Percentiles rank a stretch among this genome's conserved stretches.
These are phyloP conservation scores for Trametes hirsuta DNA, from an alignment of 1,284 basidiomycete genomes.

Conservation along the genomic window DNA sequence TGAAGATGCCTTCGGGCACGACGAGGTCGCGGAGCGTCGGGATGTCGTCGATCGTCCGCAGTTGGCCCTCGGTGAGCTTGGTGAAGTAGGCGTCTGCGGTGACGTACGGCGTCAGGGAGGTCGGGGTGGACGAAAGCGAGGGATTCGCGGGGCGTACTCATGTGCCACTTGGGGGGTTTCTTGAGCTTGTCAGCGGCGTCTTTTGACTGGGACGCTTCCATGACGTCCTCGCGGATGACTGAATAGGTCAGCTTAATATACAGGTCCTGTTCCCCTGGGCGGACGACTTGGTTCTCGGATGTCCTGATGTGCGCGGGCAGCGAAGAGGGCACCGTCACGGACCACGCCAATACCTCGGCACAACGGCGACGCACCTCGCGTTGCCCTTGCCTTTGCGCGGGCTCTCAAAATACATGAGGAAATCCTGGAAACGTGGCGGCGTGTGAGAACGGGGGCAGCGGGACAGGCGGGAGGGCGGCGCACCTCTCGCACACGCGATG, in stretches of 20 bases:
- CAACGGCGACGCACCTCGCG: slow-evolving; percentile 25
- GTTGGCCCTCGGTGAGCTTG: slow-evolving; percentile 47
- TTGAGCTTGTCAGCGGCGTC: slow-evolving; percentile 29
- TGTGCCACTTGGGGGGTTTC: slow-evolving; percentile 72
- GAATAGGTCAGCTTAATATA: slow-evolving; percentile 82
- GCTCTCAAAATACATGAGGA: slow-evolving; percentile 48
- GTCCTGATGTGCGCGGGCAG: slow-evolving; percentile 22
- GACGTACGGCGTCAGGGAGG: slow-evolving; percentile 15
- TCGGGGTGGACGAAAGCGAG: slow-evolving; percentile 1
- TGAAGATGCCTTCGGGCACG: slow-evolving; percentile 51
- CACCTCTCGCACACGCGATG: slow-evolving; percentile 42
- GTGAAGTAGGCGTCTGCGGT: slow-evolving; percentile 75
- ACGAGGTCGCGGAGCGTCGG: slow-evolving; percentile 35
- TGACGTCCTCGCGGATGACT: slow-evolving; percentile 46
- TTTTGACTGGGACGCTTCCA: slow-evolving; percentile 20
- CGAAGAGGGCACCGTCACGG: slow-evolving; percentile 9
- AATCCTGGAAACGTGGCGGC: slow-evolving; percentile 35
- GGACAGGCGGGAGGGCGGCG: slow-evolving; percentile 18
- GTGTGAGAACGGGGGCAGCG: slow-evolving; percentile 9
- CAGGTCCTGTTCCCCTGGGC: slow-evolving; percentile 64
- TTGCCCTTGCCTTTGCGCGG: slow-evolving; percentile 34
- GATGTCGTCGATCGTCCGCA: slow-evolving; percentile 41
- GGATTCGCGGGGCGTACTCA: slow-evolving; percentile 51
- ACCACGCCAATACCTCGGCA: slow-evolving; percentile 15
- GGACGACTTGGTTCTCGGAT: slow-evolving; percentile 36